Evolutionary conservation across 2,329 filamentous ascomycete genomes (phyloP), one percentile per base, ranked within the genome.

Genomic region (Paraphoma chrysanthemicola): DNA sequence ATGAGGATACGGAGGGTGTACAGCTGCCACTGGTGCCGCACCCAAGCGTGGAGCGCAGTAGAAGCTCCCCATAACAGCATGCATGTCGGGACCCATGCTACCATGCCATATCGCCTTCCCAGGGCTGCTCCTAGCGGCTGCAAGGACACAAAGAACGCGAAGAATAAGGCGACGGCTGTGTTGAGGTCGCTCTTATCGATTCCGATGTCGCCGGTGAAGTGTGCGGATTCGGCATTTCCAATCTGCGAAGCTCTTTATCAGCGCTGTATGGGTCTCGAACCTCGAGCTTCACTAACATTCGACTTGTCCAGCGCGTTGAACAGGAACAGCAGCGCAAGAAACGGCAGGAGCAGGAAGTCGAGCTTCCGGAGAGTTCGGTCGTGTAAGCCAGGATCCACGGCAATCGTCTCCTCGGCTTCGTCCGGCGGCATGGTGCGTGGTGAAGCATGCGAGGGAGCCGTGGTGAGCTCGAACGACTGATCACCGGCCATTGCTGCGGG

Each of bases 61-160:
- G 77, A 79, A 14, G 83, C 48, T 0, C 82, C 82, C 82, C 82
- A 85, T 2, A 83, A 62, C 33, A 80, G 75, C 85, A 87, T 87
- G 64, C 85, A 84, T 11, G 75, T 73, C 0, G 85, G 84, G n/a
- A 87, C 84, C 80, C 82, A 87, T 31, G 77, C 69, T 31, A 80
- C 79, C 74, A 85, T 85, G 61, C 79, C 80, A 77, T 79, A 88
- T 62, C 82, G 82, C 56, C 84, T 73, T 33, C 87, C 79, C 59
- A 89, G 83, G 11, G 83, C 83, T 0, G 84, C 83, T 3, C 84
- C 85, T 0, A 83, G 71, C 0, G 85, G 84, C 61, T 87, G 85
- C 11, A 87, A 75, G 0, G 81, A 63, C n/a, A 88, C 84, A 63
- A 87, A 87, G 54, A 84, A 83, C 61, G 81, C 78, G 66, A 85